phyloP scores from a whole-genome alignment of 306 rosid species.

The Citrullus colocynthis region DNA sequence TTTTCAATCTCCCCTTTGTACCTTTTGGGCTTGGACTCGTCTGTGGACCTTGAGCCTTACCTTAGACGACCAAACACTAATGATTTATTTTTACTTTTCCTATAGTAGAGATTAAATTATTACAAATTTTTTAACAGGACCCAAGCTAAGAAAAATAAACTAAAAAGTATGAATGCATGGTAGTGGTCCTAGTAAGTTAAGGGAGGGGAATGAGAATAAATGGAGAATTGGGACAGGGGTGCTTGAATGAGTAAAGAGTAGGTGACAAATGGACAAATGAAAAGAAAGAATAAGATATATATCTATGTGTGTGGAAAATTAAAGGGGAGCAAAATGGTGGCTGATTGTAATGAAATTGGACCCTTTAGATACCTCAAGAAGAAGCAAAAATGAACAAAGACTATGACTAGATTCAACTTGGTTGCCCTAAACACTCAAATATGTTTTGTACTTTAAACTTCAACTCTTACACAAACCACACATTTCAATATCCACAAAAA shows the following conservation, averaged over 20 bases:
- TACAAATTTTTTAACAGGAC: too few relatives aligned
- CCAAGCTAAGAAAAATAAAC: too few relatives aligned
- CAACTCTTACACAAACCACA: not conserved
- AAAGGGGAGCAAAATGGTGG: not conserved
- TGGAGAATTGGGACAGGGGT: not conserved
- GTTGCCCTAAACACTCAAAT: not conserved
- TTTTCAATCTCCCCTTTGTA: too few relatives aligned
- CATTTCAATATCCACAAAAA: not conserved
- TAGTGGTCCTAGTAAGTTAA: not conserved
- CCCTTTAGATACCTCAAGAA: not conserved
- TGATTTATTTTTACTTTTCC: too few relatives aligned
- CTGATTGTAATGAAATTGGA: not conserved
- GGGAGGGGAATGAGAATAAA: not conserved
- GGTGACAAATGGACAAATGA: conserved; percentile 1
- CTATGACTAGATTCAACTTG: not conserved
- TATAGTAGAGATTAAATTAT: too few relatives aligned
- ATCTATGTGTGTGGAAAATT: too few relatives aligned
- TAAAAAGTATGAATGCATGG: too few relatives aligned
- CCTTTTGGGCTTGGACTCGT: too few relatives aligned
- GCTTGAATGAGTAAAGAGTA: too few relatives aligned
- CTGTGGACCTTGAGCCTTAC: too few relatives aligned
- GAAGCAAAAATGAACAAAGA: conserved; percentile 8
- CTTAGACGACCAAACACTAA: too few relatives aligned
- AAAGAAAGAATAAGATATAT: not conserved
- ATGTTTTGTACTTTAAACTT: not conserved